phyloP scores from a whole-genome alignment of 768 basidiomycete genomes.

The Tricholomella constricta region DNA sequence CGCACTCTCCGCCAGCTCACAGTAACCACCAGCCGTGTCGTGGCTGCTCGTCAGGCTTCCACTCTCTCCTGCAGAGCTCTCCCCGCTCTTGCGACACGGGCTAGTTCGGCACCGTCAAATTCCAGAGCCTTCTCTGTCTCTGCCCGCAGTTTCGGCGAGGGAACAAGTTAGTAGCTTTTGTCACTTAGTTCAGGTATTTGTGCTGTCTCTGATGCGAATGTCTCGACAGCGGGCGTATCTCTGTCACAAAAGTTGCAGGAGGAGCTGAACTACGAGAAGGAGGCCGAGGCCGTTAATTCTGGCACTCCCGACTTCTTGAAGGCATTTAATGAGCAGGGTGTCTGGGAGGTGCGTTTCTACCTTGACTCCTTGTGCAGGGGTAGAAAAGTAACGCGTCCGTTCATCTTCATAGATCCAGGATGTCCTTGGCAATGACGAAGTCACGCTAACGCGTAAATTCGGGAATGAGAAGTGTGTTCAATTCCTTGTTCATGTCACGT shows the following conservation, averaged over 20 bases:
- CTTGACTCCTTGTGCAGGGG: not conserved
- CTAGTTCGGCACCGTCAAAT: constrained; percentile 18
- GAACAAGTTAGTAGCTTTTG: constrained; percentile 40
- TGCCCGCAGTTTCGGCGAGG: constrained; percentile 43
- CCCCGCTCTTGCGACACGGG: constrained; percentile 26
- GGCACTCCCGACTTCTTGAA: constrained; percentile 74
- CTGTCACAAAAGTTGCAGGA: constrained; percentile 75
- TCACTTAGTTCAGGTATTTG: not conserved
- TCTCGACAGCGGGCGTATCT: constrained; percentile 62
- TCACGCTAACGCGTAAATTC: constrained; percentile 78
- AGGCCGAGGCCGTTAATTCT: constrained; percentile 41
- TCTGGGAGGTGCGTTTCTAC: constrained; percentile 69
- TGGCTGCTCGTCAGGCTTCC: constrained; percentile 30
- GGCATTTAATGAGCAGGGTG: constrained; percentile 67
- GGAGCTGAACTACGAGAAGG: constrained; percentile 87
- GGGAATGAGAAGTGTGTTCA: constrained; percentile 83
- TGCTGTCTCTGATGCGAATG: constrained; percentile 1
- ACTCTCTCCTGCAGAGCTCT: constrained; percentile 30
- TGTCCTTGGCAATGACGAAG: constrained; percentile 73
- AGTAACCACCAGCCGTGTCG: constrained; percentile 43
- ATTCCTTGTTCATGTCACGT: not conserved
- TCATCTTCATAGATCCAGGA: constrained; percentile 63
- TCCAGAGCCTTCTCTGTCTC: constrained; percentile 50
- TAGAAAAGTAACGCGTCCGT: not conserved
- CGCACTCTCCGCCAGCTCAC: constrained; percentile 62